Evolutionary conservation across 257 asterid genomes (phyloP), one percentile per base, ranked within the genome.

Genomic region (Craterostigma plantagineum): DNA sequence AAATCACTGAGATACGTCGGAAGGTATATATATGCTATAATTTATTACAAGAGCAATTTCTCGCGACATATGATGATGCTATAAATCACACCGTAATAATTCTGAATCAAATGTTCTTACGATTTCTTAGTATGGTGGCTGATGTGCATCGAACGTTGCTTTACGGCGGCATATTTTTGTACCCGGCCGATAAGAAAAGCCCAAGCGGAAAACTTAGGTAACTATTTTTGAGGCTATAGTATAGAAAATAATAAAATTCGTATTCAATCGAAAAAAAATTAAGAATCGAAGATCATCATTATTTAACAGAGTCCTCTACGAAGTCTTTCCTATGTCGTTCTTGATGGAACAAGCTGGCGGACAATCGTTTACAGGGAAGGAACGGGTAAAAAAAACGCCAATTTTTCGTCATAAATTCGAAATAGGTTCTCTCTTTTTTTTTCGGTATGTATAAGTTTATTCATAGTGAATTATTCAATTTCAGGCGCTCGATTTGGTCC

Each of bases 311-410:
- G 93, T 87, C 47, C 77, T 87, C 12, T 87, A 82, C 14, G 98
- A 87, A 68, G 98, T 82, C 51, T 87, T 87, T 54, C 95, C 98
- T n/a, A 82, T 87, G 98, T 72, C 98, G 18, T 87, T 69, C 69
- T 66, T 87, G 81, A 70, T 87, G 79, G 98, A 87, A 68, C 86
- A 87, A 75, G 98, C 98, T 0, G 95, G 98, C 50, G 98, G 98
- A 18, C 95, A 87, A 46, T 65, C 98, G 1, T 87, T 87, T 50
- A 82, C 98, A 0, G 98, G 98, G 59, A 82, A 87, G 65, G 63
- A 68, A 35, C 57, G 92, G 79, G 98, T 79, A 72, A 37, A 64
- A 14, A n/a, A n/a, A n/a, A n/a, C 43, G 53, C 30, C 0, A 8
- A 16, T 13, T 42, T 38, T 18, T 54, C 3, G 9, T 1, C 2